Evolutionary conservation across 1,139 yeast genomes (phyloP).

Genomic region (Pneumocystis oryctolagi): DNA sequence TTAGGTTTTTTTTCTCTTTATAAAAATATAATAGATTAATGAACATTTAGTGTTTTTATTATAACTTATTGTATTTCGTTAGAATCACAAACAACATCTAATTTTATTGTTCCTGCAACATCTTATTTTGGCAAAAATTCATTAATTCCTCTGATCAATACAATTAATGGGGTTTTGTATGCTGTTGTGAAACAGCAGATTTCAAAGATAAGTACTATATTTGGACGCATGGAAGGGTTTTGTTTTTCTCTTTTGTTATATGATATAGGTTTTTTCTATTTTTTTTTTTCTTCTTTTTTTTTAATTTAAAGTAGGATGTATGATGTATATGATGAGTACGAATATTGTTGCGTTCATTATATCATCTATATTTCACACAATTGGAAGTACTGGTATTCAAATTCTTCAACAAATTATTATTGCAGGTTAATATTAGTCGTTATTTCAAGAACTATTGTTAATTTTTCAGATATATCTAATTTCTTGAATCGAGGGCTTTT

Average conservation of each 20-base stretch:
- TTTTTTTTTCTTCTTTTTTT: constrained; percentile 38
- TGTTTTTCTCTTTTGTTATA: constrained; percentile 43
- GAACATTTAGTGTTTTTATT: neutral
- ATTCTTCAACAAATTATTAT: constrained; percentile 28
- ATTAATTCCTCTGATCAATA: constrained; percentile 28
- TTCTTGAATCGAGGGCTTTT: constrained; percentile 27
- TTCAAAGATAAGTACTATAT: constrained; percentile 29
- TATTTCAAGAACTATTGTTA: neutral
- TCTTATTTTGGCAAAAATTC: constrained; percentile 28
- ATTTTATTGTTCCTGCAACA: constrained; percentile 21
- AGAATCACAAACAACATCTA: neutral
- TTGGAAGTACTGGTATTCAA: constrained; percentile 44
- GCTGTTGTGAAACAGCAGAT: constrained; percentile 30
- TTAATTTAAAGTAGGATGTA: neutral
- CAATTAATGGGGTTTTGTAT: constrained; percentile 28
- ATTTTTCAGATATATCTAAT: constrained; percentile 25
- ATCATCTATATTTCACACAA: constrained; percentile 54
- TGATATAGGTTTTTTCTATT: constrained; percentile 47
- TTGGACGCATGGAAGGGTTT: constrained; percentile 33
- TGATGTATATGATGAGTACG: constrained; percentile 24
- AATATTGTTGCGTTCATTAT: constrained; percentile 55
- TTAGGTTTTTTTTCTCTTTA: neutral
- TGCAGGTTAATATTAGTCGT: constrained; percentile 17
- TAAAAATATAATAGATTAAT: neutral
- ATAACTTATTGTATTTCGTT: neutral